phyloP scores from a whole-genome alignment of 495 filamentous ascomycete species.

The Aspergillus leporis region DNA sequence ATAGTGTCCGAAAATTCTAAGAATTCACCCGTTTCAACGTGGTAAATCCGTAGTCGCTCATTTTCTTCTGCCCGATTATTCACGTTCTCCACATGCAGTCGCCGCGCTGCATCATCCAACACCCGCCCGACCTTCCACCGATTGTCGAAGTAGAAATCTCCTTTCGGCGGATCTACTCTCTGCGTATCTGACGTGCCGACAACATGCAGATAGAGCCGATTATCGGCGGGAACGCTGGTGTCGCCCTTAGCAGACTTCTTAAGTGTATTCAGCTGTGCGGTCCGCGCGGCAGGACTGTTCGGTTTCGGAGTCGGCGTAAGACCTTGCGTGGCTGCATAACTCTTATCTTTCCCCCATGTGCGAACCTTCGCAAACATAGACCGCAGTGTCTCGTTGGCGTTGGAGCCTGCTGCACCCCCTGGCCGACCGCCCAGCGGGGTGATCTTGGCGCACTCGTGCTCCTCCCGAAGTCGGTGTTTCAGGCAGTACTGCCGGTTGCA shows the following conservation, averaged over 20 bases:
- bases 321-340: conserved; percentile 44
- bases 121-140: conserved; percentile 88
- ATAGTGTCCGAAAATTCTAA: conserved; percentile 82
- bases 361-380: conserved; percentile 64
- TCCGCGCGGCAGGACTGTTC: conserved; percentile 55
- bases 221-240: conserved; percentile 71
- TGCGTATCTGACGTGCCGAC: conserved; percentile 75
- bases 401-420: conserved; percentile 9
- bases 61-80: conserved; percentile 85
- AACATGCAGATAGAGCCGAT: conserved; percentile 80
- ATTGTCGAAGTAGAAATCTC: conserved; percentile 79
- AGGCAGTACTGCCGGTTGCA: conserved; percentile 91
- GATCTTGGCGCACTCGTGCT: conserved; percentile 80
- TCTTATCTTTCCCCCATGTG: conserved; percentile 67
- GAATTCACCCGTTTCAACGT: conserved; percentile 84
- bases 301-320: conserved; percentile 59
- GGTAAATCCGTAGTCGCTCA: conserved; percentile 79
- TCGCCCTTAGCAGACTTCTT: conserved; percentile 91
- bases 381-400: conserved; percentile 49
- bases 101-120: conserved; percentile 82
- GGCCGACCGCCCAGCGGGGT: conserved; percentile 61
- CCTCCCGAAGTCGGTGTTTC: conserved; percentile 82
- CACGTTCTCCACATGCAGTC: conserved; percentile 78
- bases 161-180: conserved; percentile 72
- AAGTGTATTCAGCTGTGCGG: conserved; percentile 67